Base-by-base conservation (phyloP, 2,329 filamentous ascomycete species). In the Hypoxylon sp. region DNA sequence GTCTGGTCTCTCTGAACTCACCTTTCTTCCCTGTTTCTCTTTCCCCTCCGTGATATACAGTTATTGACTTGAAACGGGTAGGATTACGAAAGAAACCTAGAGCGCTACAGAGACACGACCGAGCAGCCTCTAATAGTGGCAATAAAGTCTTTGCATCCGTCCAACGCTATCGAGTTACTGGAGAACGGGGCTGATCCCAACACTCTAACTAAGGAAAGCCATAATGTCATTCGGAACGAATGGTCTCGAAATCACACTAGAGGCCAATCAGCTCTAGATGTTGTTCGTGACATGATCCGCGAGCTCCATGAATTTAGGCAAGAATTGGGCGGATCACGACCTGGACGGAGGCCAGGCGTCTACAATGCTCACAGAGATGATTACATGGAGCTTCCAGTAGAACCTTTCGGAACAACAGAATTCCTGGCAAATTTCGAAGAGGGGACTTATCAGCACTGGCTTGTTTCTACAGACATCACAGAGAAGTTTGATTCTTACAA, bases 111-210 rank as follows among this genome's bases (percentile, higher is more conserved):
- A 3, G 66, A 78, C 5, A 76, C 73, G 1, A 75, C 86, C 10
- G 82, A 87, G 59, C 92, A 95, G 74, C 92, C 93, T 0, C 80
- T 96, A 13, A 82, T 94, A 9, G 64, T 84, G 3, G 92, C 93
- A 13, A 84, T 80, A 75, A 87, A 73, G 64, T 89, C 74, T 78
- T 81, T n/a, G 2, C 73, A 79, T 14, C 80, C 82, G 0, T 80
- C 83, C 0, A 75, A 89, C 5, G 88, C 87, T 0, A 74, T 88
- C 3, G 81, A 86, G 44, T 83, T 97, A 2, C 76, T 97, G 1
- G 80, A 87, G 14, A 81, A 81, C 14, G 92, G 92, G 1, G 91
- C 86, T 3, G 86, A 94, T 78, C 84, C 89, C 0, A 92, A 92
- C 69, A 84, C 84, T 0, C 73, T 93, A 42, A 86, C 86, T 0